These are phyloP conservation scores for Fennellomyces sp. DNA, from an alignment of 371 early-diverging fungal species.

Conservation along the genomic window DNA sequence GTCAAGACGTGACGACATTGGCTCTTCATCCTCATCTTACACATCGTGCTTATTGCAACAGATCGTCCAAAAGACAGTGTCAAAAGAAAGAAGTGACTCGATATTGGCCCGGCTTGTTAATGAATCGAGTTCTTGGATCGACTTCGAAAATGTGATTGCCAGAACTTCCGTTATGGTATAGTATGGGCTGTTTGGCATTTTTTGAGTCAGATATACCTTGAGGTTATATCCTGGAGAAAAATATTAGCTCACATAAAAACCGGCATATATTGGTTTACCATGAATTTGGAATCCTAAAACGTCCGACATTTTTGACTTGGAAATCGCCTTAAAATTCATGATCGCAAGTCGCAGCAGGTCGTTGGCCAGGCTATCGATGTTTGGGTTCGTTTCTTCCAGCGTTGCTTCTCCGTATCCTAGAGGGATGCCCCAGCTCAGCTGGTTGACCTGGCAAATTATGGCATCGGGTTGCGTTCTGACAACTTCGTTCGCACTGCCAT, in stretches of 20 bases:
- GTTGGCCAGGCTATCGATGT: slow-evolving; percentile 13
- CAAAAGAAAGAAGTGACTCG: slow-evolving; percentile 14
- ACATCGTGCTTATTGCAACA: neutral
- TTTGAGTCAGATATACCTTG: slow-evolving; percentile 15
- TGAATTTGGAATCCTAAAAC: slow-evolving; percentile 20
- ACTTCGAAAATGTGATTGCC: slow-evolving; percentile 12
- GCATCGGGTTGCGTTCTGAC: slow-evolving; percentile 16
- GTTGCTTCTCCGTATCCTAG: slow-evolving; percentile 24
- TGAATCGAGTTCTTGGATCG: slow-evolving; percentile 14
- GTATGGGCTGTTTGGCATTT: slow-evolving; percentile 13
- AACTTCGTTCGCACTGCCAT: slow-evolving; percentile 6
- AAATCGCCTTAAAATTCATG: slow-evolving; percentile 6
- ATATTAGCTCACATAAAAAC: slow-evolving; percentile 10
- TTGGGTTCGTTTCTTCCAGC: slow-evolving; percentile 18
- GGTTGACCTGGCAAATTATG: slow-evolving; percentile 23
- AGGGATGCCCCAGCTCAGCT: slow-evolving; percentile 19
- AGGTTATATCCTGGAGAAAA: slow-evolving; percentile 14
- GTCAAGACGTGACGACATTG: neutral
- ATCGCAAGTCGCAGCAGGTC: slow-evolving; percentile 18
- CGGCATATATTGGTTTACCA: slow-evolving; percentile 11
- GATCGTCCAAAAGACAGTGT: slow-evolving; percentile 15
- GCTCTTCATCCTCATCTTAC: neutral
- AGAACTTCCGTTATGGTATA: slow-evolving; percentile 10
- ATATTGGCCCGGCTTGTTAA: slow-evolving; percentile 16
- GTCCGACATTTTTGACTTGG: neutral